These are phyloP conservation scores for Isoetes taiwanensis DNA, from an alignment of 75 land plant genomes.

Conservation along the genomic window DNA sequence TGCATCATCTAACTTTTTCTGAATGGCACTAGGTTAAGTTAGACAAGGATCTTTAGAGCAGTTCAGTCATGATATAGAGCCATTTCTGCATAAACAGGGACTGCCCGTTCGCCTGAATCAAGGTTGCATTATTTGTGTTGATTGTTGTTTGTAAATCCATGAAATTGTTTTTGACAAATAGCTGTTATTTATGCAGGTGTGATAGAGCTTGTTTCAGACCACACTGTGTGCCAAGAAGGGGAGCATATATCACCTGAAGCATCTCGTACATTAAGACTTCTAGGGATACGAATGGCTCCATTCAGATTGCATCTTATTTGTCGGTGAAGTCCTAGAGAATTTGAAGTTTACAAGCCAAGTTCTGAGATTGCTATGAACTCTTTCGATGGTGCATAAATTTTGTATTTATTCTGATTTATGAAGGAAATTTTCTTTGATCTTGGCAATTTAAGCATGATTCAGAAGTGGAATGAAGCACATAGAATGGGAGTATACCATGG, in stretches of 20 bases:
- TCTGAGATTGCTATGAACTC: too few species aligned
- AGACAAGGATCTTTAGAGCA: constrained; percentile 85
- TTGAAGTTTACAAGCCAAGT: constrained; percentile 45
- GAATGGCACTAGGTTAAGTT: constrained; percentile 80
- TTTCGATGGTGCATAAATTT: too few species aligned
- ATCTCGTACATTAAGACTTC: constrained; percentile 59
- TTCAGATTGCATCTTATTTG: constrained; percentile 56
- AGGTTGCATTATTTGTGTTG: constrained; percentile 30
- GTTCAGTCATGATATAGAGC: constrained; percentile 96
- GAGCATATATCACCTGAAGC: constrained; percentile 77
- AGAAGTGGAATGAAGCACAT: too few species aligned
- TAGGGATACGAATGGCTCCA: constrained; percentile 80
- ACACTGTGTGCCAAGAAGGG: constrained; percentile 71
- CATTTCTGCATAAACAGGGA: constrained; percentile 83
- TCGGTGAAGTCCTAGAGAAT: constrained; percentile 58
- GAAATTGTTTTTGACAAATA: too few species aligned
- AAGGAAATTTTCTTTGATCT: too few species aligned
- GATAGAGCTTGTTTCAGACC: constrained; percentile 76
- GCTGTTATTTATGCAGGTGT: constrained; percentile 76
- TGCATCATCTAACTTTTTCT: neutral
- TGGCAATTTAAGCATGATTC: too few species aligned
- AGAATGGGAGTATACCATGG: too few species aligned
- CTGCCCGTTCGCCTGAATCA: constrained; percentile 85
- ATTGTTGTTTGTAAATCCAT: too few species aligned
- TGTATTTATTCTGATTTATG: too few species aligned